Conservation (phyloP, 1,284 basidiomycete species). For the Sanguinoderma infundibulare region DNA sequence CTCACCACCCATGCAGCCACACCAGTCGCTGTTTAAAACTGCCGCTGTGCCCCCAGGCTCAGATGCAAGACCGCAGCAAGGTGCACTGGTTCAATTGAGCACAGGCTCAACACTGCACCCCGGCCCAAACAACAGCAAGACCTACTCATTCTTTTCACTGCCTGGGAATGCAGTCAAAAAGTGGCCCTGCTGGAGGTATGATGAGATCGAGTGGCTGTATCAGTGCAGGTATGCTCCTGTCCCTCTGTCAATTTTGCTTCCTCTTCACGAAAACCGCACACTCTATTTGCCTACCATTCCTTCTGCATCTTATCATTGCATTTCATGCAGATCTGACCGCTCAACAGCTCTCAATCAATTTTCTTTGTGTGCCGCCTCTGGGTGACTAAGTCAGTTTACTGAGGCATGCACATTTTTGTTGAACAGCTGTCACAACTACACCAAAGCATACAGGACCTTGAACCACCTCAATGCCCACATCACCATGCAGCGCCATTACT, state of each 20-base stretch:
- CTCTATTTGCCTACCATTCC: not conserved
- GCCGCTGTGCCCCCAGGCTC: too few species aligned
- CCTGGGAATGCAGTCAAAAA: too few species aligned
- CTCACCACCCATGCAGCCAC: slow-evolving; percentile 16
- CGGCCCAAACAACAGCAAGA: too few species aligned
- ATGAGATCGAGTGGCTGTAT: slow-evolving; percentile 91
- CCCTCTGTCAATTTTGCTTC: slow-evolving; percentile 1
- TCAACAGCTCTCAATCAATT: too few species aligned
- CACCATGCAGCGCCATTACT: slow-evolving; percentile 90
- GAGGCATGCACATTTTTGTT: slow-evolving; percentile 2
- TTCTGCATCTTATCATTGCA: not conserved
- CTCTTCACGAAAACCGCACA: not conserved
- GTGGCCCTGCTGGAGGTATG: slow-evolving; percentile 81
- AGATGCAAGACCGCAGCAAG: too few species aligned
- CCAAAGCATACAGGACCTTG: slow-evolving; percentile 86
- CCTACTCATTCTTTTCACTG: too few species aligned
- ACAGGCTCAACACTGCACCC: too few species aligned
- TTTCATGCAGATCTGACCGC: too few species aligned
- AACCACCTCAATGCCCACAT: slow-evolving; percentile 95
- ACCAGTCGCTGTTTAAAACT: too few species aligned
- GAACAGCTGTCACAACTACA: slow-evolving; percentile 74
- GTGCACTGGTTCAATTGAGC: too few species aligned
- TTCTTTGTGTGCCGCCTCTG: too few species aligned
- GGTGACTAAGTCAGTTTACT: too few species aligned
- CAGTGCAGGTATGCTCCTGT: slow-evolving; percentile 53